phyloP scores from a whole-genome alignment of 352 stramenopile species.

The Blastocystis sp. region DNA sequence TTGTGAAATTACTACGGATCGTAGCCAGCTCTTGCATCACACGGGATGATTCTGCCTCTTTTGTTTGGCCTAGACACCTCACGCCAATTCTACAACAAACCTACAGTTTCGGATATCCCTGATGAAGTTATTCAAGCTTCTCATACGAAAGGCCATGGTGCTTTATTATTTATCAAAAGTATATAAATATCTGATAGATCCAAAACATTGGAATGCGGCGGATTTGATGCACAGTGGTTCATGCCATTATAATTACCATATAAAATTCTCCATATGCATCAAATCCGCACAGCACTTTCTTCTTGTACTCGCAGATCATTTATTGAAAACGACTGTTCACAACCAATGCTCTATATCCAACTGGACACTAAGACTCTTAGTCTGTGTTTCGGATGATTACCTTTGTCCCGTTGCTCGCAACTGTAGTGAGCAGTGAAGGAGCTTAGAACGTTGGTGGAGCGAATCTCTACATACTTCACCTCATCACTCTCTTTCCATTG shows the following conservation, averaged over 20 bases:
- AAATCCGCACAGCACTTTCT: neutral
- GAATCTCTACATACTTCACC: no score
- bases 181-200: conserved; percentile 33
- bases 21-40: conserved; percentile 95
- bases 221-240: conserved; percentile 42
- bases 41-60: conserved; percentile 85
- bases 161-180: neutral
- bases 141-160: conserved; percentile 55
- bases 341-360: no score
- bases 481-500: no score
- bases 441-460: no score
- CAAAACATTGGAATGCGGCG: neutral
- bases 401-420: no score
- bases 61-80: conserved; percentile 70
- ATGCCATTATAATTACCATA: conserved; percentile 24
- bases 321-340: neutral
- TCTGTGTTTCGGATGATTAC: no score
- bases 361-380: no score
- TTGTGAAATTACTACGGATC: conserved; percentile 91
- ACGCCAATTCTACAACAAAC: neutral
- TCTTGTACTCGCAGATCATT: neutral
- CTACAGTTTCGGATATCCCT: conserved; percentile 55
- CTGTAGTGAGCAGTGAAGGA: no score
- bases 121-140: conserved; percentile 61
- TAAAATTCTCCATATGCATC: neutral